Evolutionary conservation across 129 eudicot genomes (phyloP), one percentile per base, ranked within the genome.

Genomic region (Cynara cardunculus): DNA sequence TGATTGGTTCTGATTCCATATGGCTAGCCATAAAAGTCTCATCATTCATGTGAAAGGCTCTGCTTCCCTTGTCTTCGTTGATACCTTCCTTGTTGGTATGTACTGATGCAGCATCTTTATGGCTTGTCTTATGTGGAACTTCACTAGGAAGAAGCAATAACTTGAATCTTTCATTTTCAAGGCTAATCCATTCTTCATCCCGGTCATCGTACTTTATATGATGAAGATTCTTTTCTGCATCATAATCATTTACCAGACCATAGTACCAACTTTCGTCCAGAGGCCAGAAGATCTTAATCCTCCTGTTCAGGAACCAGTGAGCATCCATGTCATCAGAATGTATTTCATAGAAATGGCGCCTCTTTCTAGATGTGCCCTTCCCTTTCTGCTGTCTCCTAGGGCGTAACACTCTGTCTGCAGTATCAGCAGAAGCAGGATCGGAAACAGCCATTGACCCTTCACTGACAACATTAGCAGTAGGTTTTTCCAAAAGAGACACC

Each of bases 261-360:
- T 89, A 77, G 84, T 96, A 93, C 99, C 99, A 96, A 64, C 90
- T 89, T 83, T 96, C 88, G 75, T 96, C 99, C 86, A 93, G 82
- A 12, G 99, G 98, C 99, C 99, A 92, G 82, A 92, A 93, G 4
- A 96, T 84, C 89, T 91, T 96, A 67, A 96, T 96, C 84, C 90
- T 89, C 76, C 90, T 84, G 80, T 96, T 89, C 81, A 96, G 74
- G 70, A 89, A 87, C 98, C 97, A 96, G 61, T 69, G 69, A 0
- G 93, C 90, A 81, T 91, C 97, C 84, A 91, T 59, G 62, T 89
- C 88, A 53, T 72, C 84, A 41, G 91, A 77, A 65, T 79, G 78
- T 71, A 92, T 81, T 78, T 96, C 98, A 77, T 91, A 96, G 66
- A 92, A 96, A 84, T 91, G 96, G 9, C 98, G 98, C 46, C 97